Base-by-base conservation (phyloP, 768 basidiomycete species). In the Boletus sp. region DNA sequence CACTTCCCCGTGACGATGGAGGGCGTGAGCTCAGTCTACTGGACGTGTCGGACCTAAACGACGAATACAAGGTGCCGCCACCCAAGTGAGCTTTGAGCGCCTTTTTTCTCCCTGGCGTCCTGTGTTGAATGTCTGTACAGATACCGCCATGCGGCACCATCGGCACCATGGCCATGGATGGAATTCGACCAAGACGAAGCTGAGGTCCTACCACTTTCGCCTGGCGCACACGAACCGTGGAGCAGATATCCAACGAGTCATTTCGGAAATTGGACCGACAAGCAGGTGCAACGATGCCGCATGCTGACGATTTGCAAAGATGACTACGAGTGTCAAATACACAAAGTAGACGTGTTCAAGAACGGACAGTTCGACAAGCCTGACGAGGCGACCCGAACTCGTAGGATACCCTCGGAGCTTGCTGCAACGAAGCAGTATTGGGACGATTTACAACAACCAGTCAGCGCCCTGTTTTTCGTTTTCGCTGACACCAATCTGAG, bases 231-330 rank as follows among this genome's bases (percentile, higher is more conserved):
- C 28, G 42, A 56, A 10, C 47, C 17, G 4, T 79, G 77, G 77
- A 36, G 52, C 7, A 47, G 52, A 57, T 84, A 84, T 60, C 83
- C 83, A 0, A 78, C 81, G 56, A 76, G 78, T 1, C 68, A 77
- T 12, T 85, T 80, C 57, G 79, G 79, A 11, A 85, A 83, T 56
- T 84, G 84, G 84, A 83, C 80, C 0, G 65, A 64, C 7, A 66
- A 65, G 14, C 83, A 84, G 50, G 73, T 78, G 18, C 0, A 39
- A 0, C 64, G 70, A 47, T 75, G 75, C 44, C 60, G 65, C 51
- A 77, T 79, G 71, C 40, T 67, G 52, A 54, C 50, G 28, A 71
- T 59, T 10, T 67, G 60, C 39, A 18, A 54, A 11, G 52, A 54
- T 12, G 32, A 56, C 36, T 54, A 61, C 1, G 4, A 7, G 15